Conservation (phyloP, 2,329 filamentous ascomycete species). For the Ceratocystis lukuohia region DNA sequence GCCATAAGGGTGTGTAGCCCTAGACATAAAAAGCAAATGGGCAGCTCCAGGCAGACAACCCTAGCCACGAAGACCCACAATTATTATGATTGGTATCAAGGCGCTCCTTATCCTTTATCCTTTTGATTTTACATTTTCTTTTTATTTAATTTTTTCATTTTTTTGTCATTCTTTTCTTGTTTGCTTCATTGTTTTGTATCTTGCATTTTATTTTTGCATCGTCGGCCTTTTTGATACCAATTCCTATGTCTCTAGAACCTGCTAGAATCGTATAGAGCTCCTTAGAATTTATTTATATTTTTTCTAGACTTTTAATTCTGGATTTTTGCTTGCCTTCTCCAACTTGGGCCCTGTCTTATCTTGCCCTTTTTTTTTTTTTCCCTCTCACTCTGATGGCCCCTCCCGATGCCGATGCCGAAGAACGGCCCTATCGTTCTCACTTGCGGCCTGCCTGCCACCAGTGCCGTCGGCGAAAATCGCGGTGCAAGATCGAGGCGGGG, state of each 20-base stretch:
- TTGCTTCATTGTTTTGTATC: not conserved
- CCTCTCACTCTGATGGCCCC: not conserved
- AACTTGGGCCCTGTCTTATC: not conserved
- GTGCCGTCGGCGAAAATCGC: conserved; percentile 47
- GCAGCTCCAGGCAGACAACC: not conserved
- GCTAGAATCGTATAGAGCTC: not conserved
- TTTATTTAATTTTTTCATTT: not conserved
- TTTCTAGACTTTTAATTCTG: not conserved
- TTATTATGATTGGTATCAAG: not conserved
- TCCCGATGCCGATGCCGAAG: conserved; percentile 10
- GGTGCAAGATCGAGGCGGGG: conserved; percentile 44
- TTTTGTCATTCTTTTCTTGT: not conserved
- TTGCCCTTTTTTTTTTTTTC: not conserved
- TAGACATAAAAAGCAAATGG: not conserved
- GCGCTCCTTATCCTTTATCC: not conserved
- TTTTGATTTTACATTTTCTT: not conserved
- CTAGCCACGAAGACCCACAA: not conserved
- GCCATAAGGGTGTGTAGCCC: too few relatives aligned
- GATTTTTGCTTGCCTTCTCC: not conserved
- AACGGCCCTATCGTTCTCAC: conserved; percentile 47
- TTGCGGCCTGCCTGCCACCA: conserved; percentile 46
- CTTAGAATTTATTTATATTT: not conserved
- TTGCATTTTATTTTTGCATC: not conserved
- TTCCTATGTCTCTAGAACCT: not conserved
- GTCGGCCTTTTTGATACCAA: not conserved